Evolutionary conservation across 805 yeast species (phyloP).

Genomic region (Candida sithepensis): DNA sequence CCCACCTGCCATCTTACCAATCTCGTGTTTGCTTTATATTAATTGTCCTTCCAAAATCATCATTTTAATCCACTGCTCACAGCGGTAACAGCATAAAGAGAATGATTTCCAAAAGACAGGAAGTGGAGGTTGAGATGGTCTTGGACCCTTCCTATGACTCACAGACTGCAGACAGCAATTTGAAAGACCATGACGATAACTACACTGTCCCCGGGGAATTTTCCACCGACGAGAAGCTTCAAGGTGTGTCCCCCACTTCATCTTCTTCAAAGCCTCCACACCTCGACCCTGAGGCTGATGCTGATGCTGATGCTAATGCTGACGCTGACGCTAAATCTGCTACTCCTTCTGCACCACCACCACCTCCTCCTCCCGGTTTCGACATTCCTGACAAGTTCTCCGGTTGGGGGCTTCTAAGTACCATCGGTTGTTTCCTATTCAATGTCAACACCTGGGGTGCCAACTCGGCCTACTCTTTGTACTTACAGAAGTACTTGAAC

Average conservation of each 20-base stretch:
- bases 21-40: too few species aligned
- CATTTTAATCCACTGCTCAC: too few species aligned
- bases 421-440: constrained; percentile 44
- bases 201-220: too few species aligned
- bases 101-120: neutral
- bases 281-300: neutral
- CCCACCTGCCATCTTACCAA: too few species aligned
- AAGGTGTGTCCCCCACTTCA: too few species aligned
- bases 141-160: neutral
- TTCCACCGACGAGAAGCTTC: too few species aligned
- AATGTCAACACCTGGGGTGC: constrained; percentile 73
- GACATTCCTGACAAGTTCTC: constrained; percentile 61
- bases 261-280: too few species aligned
- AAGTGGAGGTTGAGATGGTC: neutral
- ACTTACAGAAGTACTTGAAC: constrained; percentile 53
- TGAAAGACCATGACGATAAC: neutral
- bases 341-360: neutral
- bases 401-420: constrained; percentile 55
- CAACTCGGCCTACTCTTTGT: constrained; percentile 63
- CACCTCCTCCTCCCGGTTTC: neutral
- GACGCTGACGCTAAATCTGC: too few species aligned
- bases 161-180: neutral
- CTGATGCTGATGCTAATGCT: neutral
- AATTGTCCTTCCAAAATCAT: too few species aligned
- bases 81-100: neutral